These are phyloP conservation scores for Penicillium chermesinum DNA, from an alignment of 495 filamentous ascomycete genomes.

Conservation along the genomic window DNA sequence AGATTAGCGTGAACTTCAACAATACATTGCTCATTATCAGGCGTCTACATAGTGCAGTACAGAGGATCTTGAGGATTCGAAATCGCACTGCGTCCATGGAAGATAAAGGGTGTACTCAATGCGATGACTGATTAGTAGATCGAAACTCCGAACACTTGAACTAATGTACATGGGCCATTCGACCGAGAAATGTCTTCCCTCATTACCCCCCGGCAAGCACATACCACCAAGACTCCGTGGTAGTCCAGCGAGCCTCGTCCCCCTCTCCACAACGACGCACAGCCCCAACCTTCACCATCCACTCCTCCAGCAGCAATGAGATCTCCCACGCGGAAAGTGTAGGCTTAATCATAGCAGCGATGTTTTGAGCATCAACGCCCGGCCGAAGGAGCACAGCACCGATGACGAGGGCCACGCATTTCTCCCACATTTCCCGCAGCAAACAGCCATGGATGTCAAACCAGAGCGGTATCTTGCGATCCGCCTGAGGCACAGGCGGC, in stretches of 20 bases:
- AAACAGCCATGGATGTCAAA: slow-evolving; percentile 66
- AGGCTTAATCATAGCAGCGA: slow-evolving; percentile 53
- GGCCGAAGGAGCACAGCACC: slow-evolving; percentile 56
- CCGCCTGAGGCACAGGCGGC: slow-evolving; percentile 24
- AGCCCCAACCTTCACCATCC: slow-evolving; percentile 51
- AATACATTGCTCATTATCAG: no score
- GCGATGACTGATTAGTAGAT: no score
- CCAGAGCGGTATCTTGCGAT: slow-evolving; percentile 64
- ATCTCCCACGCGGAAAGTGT: slow-evolving; percentile 65
- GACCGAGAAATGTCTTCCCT: no score
- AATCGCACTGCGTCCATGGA: no score
- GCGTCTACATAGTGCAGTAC: no score
- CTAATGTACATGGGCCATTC: no score
- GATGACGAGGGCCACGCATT: slow-evolving; percentile 53
- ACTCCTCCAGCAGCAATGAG: slow-evolving; percentile 57
- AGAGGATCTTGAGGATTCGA: no score
- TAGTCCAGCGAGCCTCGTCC: slow-evolving; percentile 38
- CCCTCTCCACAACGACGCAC: slow-evolving; percentile 23
- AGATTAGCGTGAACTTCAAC: no score
- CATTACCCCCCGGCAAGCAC: background rate
- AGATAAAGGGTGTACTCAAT: no score
- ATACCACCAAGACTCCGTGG: slow-evolving; percentile 70
- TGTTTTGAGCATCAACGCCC: slow-evolving; percentile 46
- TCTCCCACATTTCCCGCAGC: slow-evolving; percentile 58
- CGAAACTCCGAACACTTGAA: no score